These are phyloP conservation scores for Mycena polygramma DNA, from an alignment of 768 basidiomycete species.

Conservation along the genomic window DNA sequence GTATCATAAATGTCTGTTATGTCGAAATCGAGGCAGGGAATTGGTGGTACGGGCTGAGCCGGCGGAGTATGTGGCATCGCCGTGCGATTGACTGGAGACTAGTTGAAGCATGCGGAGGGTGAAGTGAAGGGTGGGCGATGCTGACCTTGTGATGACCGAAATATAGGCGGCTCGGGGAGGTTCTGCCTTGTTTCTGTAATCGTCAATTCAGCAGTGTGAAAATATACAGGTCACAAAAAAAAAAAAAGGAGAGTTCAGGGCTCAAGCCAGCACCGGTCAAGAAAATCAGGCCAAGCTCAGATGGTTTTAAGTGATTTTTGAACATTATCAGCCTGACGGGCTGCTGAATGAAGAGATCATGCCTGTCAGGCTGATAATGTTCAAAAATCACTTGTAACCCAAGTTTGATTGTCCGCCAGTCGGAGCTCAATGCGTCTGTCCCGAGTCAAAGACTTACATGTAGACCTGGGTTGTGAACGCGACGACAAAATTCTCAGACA, in stretches of 20 bases:
- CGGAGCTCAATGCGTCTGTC: not conserved
- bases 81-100: not conserved
- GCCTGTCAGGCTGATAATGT: not conserved
- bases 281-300: no score
- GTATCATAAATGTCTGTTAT: constrained; percentile 5
- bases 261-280: no score
- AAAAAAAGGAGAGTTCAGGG: no score
- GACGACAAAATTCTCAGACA: not conserved
- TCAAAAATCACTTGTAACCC: not conserved
- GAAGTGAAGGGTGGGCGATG: not conserved
- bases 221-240: not conserved
- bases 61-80: constrained; percentile 16
- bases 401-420: no score
- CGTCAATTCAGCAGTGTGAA: not conserved
- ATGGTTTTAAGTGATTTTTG: no score
- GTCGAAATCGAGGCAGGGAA: not conserved
- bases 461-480: not conserved
- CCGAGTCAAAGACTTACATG: no score
- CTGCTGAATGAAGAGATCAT: no score
- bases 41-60: constrained; percentile 7
- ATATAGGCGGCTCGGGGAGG: no score
- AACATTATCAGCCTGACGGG: no score
- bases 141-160: not conserved
- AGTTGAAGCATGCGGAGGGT: not conserved
- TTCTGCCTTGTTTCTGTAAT: not conserved